Conservation (phyloP, 2,329 filamentous ascomycete species). For the Colletotrichum sp. region DNA sequence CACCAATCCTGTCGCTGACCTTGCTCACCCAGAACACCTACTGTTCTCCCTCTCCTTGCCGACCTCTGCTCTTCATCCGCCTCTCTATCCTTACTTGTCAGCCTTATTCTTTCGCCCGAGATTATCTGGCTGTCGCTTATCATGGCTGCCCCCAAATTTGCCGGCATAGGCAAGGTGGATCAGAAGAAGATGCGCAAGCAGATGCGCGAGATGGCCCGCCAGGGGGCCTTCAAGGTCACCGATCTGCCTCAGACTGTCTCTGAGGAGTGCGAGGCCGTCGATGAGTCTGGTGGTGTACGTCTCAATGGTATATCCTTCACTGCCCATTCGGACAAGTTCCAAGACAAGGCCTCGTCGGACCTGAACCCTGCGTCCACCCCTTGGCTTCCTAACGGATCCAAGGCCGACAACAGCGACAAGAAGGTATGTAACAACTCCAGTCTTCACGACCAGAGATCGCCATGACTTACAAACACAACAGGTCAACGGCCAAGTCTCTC, state of each 20-base stretch:
- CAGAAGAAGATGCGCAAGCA: neutral
- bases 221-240: neutral
- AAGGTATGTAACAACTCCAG: neutral
- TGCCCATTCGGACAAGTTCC: neutral
- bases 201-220: neutral
- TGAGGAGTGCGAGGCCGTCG: slow-evolving; percentile 1
- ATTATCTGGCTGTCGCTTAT: neutral
- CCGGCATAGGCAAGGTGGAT: neutral
- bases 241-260: neutral
- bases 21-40: neutral
- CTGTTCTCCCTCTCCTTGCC: neutral
- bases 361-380: slow-evolving; percentile 16
- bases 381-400: slow-evolving; percentile 4
- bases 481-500: neutral
- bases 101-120: neutral
- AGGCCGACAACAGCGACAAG: neutral
- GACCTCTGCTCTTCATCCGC: neutral
- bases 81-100: neutral
- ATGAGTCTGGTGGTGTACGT: slow-evolving; percentile 12
- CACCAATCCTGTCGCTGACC: neutral
- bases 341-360: neutral
- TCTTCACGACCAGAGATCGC: neutral
- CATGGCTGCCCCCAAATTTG: neutral
- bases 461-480: neutral
- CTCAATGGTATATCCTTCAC: neutral